Conservation (phyloP, 257 asterid species). For the Hygrophila difformis region DNA sequence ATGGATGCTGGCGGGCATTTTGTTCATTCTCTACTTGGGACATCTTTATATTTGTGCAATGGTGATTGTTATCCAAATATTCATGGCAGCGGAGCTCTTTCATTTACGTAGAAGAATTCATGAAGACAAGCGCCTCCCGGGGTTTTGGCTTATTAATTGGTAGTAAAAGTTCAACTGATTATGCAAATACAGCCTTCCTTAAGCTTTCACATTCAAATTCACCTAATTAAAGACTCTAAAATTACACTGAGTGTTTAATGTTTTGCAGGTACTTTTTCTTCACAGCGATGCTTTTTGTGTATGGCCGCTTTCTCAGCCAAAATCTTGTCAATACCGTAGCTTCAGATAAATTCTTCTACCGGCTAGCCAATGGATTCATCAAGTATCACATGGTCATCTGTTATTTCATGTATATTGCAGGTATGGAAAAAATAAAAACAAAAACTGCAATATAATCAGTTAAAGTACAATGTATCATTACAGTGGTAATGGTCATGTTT, state of each 20-base stretch:
- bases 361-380: constrained; percentile 61
- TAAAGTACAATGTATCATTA: constrained; percentile 2
- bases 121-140: constrained; percentile 57
- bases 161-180: constrained; percentile 14
- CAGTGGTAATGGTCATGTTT: neutral
- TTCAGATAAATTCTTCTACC: constrained; percentile 59
- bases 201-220: constrained; percentile 9
- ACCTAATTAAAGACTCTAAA: neutral
- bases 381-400: constrained; percentile 97
- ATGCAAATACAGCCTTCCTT: constrained; percentile 6
- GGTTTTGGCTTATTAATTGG: constrained; percentile 68
- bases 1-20: constrained; percentile 52
- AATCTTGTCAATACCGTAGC: constrained; percentile 80
- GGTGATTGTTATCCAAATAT: constrained; percentile 54
- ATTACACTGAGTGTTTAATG: constrained; percentile 1
- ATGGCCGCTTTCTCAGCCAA: constrained; percentile 88
- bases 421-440: constrained; percentile 27
- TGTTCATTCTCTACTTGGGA: constrained; percentile 46
- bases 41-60: constrained; percentile 62
- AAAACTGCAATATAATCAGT: neutral
- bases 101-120: constrained; percentile 47
- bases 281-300: constrained; percentile 85
- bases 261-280: constrained; percentile 88
- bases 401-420: constrained; percentile 79
- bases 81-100: constrained; percentile 59